Percentiles rank a stretch among this genome's conserved stretches.
Conservation (phyloP, 2,329 filamentous ascomycete genomes). For the Gyromitra esculenta region DNA sequence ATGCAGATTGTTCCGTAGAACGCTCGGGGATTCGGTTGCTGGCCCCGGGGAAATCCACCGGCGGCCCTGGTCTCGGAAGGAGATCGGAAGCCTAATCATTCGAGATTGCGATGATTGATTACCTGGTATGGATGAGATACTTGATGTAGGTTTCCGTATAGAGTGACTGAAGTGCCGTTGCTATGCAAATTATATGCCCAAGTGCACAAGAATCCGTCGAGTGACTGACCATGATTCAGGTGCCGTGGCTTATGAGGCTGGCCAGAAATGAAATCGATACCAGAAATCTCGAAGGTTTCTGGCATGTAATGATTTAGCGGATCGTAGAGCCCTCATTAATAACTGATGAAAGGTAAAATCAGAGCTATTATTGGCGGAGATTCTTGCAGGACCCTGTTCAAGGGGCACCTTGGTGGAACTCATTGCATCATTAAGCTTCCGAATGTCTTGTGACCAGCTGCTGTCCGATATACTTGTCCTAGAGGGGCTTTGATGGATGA, state of each 20-base stretch:
- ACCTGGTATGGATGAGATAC: conserved; percentile 8
- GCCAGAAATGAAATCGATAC: not conserved
- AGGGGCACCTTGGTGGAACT: not conserved
- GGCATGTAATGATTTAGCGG: not conserved
- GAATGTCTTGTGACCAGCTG: conserved; percentile 11
- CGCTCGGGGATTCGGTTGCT: not conserved
- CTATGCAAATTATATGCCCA: not conserved
- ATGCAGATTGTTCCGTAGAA: not conserved
- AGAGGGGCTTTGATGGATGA: not conserved
- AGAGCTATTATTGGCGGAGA: not conserved
- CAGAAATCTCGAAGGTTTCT: not conserved
- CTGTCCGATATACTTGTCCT: not conserved
- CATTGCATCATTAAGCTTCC: not conserved
- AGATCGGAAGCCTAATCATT: conserved; percentile 3
- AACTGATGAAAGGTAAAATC: not conserved
- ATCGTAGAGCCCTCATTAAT: not conserved
- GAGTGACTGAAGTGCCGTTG: not conserved
- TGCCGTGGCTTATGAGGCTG: not conserved
- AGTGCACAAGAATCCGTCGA: not conserved
- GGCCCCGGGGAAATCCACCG: conserved; percentile 5
- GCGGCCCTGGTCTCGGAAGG: conserved; percentile 5
- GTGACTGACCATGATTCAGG: conserved; percentile 1
- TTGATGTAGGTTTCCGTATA: conserved; percentile 10
- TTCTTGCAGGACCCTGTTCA: not conserved
- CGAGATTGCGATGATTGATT: conserved; percentile 10